Percentiles rank a stretch among this genome's conserved stretches.
Conservation (phyloP, 176 grass and related monocot species). For the Rhynchospora breviuscula region DNA sequence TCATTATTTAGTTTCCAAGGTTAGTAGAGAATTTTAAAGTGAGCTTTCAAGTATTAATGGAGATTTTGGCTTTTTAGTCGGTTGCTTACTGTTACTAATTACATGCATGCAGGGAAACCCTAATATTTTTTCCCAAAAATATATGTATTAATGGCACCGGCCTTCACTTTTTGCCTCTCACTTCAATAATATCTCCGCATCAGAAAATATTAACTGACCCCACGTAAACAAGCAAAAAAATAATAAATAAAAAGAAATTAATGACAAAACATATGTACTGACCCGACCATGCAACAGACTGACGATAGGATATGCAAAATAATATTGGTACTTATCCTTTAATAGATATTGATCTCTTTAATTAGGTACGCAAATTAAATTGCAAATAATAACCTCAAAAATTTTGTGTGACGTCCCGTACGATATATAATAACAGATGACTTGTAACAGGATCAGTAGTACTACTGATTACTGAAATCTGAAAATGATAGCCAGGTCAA, state of each 20-base stretch:
- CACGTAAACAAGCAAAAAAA: not conserved
- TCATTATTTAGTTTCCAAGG: slow-evolving; percentile 22
- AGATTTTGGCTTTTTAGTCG: not conserved
- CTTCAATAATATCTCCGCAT: slow-evolving; percentile 13
- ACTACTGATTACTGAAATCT: too few relatives aligned
- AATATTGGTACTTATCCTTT: not conserved
- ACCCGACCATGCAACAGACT: not conserved
- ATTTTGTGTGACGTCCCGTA: not conserved
- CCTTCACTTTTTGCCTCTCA: slow-evolving; percentile 1
- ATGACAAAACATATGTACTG: not conserved
- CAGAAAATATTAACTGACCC: slow-evolving; percentile 16
- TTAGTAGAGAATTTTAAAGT: slow-evolving; percentile 18
- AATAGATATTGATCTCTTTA: not conserved
- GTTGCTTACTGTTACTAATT: slow-evolving; percentile 9
- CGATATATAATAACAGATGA: not conserved
- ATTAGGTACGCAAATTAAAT: not conserved
- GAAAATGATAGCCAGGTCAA: not conserved
- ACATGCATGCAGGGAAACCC: slow-evolving; percentile 20
- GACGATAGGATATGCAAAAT: not conserved
- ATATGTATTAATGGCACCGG: not conserved
- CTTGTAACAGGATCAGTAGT: not conserved
- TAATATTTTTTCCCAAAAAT: not conserved
- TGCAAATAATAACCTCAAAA: not conserved
- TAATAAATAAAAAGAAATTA: too few relatives aligned
- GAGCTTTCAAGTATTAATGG: slow-evolving; percentile 10